Percentiles rank a stretch among this genome's conserved stretches.
Conservation (phyloP, 2,329 filamentous ascomycete species). For the Paraconiothyrium brasiliense region DNA sequence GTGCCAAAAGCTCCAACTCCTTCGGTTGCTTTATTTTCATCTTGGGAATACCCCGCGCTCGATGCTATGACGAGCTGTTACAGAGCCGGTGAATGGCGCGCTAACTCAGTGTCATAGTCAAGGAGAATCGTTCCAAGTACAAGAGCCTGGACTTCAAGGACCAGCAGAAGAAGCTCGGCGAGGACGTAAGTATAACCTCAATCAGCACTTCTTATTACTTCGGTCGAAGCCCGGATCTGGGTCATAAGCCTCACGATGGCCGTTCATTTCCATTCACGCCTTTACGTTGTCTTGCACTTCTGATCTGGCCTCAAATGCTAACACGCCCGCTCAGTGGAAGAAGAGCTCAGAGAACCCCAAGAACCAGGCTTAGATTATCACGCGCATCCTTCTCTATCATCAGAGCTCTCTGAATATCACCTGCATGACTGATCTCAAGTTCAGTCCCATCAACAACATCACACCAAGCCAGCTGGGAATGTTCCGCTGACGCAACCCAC, state of each 20-base stretch:
- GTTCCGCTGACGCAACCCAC: neutral
- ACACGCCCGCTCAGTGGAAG: slow-evolving; percentile 43
- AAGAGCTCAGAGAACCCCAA: slow-evolving; percentile 48
- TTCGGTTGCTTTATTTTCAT: neutral
- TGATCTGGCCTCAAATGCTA: slow-evolving; percentile 18
- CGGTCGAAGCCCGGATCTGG: neutral
- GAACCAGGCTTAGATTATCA: slow-evolving; percentile 30
- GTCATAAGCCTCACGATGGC: neutral
- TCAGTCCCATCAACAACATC: neutral
- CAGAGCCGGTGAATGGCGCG: neutral
- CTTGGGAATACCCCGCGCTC: neutral
- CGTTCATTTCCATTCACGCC: neutral
- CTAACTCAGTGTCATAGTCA: slow-evolving; percentile 40
- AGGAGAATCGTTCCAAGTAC: slow-evolving; percentile 46
- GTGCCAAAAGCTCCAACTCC: neutral
- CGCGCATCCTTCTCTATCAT: neutral
- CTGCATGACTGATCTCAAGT: neutral
- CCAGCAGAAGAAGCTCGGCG: slow-evolving; percentile 49
- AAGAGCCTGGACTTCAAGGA: slow-evolving; percentile 46
- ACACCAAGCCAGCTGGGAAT: neutral
- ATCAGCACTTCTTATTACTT: slow-evolving; percentile 2
- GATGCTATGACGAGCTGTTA: neutral
- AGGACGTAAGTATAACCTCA: slow-evolving; percentile 36
- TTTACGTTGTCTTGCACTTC: neutral
- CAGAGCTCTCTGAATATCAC: neutral